Evolutionary conservation across 441 rosid genomes (phyloP), one percentile per base, ranked within the genome.

Genomic region (Lagerstroemia fauriei): DNA sequence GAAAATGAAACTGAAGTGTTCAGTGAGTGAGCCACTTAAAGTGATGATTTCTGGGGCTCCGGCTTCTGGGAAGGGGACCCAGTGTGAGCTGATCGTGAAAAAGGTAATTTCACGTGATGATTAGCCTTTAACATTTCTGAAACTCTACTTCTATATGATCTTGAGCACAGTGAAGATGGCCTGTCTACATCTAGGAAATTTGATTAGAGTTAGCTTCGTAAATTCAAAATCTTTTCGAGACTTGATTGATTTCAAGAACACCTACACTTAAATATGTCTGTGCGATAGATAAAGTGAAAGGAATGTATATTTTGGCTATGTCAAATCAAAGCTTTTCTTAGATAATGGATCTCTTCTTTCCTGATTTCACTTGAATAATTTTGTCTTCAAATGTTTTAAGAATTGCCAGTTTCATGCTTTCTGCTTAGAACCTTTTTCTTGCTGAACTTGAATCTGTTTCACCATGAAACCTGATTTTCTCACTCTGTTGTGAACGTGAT

Each of bases 31-130:
- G 86, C 93, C 98, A 0, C 70, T 96, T 87, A 95, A 93, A 86
- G 97, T 96, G 80, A 96, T 96, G 97, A 93, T 96, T 80, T 93
- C 97, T 0, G 98, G 99, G 38, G 98, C 98, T 34, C 95, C 98
- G 0, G 98, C 98, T 12, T 96, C 96, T 4, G 98, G 99, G 61
- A 96, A 95, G 89, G 97, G 99, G 74, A 91, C 99, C 80, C 99
- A 95, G 83, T 92, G 97, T 82, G 97, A 95, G 78, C 84, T 95
- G 75, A 92, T 93, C 59, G 97, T 89, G 82, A 88, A 90, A 10
- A 92, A 93, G 96, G 99, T 95, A 87, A 77, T 69, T 77, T 56
- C 27, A 51, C 25, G 73, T 13, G 59, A 22, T 66, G 38, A 25
- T 65, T 61, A 18, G 24, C 16, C 6, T 17, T 7, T 9, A 74